Conservation (phyloP, 1,284 basidiomycete species). For the Violaceomyces palustris region DNA sequence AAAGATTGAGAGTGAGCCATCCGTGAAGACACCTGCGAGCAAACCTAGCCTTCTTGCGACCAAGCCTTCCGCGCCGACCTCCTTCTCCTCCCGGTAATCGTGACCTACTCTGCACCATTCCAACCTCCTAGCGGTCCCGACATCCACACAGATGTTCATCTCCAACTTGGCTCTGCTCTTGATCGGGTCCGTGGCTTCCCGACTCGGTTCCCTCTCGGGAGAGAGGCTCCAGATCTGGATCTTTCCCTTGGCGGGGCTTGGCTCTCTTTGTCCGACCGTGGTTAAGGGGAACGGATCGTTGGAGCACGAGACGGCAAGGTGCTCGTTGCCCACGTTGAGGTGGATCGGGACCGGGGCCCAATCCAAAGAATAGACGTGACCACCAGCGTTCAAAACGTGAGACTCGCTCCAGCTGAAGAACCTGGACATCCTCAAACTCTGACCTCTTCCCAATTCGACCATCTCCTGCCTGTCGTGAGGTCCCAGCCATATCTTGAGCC, state of each 20-base stretch:
- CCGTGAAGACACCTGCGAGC: slow-evolving; percentile 26
- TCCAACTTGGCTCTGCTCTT: slow-evolving; percentile 19
- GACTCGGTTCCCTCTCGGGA: slow-evolving; percentile 11
- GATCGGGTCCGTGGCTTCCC: no score
- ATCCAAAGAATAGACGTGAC: slow-evolving; percentile 30
- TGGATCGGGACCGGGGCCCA: slow-evolving; percentile 29
- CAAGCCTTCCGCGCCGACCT: neutral
- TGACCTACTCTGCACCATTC: slow-evolving; percentile 24
- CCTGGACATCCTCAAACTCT: no score
- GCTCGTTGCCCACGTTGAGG: slow-evolving; percentile 22
- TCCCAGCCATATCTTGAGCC: slow-evolving; percentile 11
- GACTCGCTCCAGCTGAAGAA: no score
- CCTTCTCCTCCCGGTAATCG: slow-evolving; percentile 3
- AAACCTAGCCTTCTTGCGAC: slow-evolving; percentile 10
- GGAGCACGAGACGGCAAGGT: slow-evolving; percentile 19
- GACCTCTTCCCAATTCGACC: no score
- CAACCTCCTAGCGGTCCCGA: slow-evolving; percentile 12
- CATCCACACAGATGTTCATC: slow-evolving; percentile 20
- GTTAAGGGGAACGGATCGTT: slow-evolving; percentile 6
- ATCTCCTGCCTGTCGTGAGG: slow-evolving; percentile 7
- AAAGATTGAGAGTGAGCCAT: slow-evolving; percentile 22
- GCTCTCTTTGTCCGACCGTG: slow-evolving; percentile 9
- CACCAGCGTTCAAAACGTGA: slow-evolving; percentile 24
- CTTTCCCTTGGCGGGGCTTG: slow-evolving; percentile 2
- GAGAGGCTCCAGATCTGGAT: slow-evolving; percentile 34